Evolutionary conservation across 106 monocot species (phyloP), one percentile per base, ranked within the genome.

Genomic region (Gastrodia elata): DNA sequence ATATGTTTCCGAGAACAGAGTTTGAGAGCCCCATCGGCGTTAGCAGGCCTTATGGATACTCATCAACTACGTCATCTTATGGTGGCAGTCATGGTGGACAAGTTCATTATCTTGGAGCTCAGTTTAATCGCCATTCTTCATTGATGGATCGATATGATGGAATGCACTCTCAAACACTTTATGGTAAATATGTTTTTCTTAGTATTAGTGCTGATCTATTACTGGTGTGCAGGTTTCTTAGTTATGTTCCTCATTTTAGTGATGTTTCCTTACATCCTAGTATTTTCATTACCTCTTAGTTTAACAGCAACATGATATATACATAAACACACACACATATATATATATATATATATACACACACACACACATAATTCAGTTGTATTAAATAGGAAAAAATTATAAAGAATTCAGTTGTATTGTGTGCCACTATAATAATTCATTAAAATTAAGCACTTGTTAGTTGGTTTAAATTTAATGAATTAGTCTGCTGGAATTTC

Each of bases 141-240:
- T 64, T 70, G 48, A 46, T 11, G 59, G 71, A 64, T 57, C 44
- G 59, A 56, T 65, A 65, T 16, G 52, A 41, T 26, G 58, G 68
- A 68, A 77, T 34, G 33, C 70, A 73, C 61, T 44, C 49, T 64
- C 84, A 77, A 64, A 70, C 64, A 25, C 48, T 48, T 71, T 77
- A 84, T 41, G 70, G 84, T 84, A 74, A 0, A 64, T 41, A n/a
- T 69, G 25, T 1, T 69, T 3, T 65, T 38, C 27, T 58, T 58
- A 26, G 26, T 46, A 15, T 46, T 11, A 46, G 10, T 46, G 46
- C 16, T 46, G 18, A 46, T 46, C 2, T 46, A 46, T 46, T 58
- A 58, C 26, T 25, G 5, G 8, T 58, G 57, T 20, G 18, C 5
- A 26, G 57, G 27, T 58, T 58, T 58, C 18, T 26, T 5, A 58